Percentiles rank a stretch among this genome's conserved stretches.
These are phyloP conservation scores for Karstenula rhodostoma DNA, from an alignment of 2,329 filamentous ascomycete genomes.

Conservation along the genomic window DNA sequence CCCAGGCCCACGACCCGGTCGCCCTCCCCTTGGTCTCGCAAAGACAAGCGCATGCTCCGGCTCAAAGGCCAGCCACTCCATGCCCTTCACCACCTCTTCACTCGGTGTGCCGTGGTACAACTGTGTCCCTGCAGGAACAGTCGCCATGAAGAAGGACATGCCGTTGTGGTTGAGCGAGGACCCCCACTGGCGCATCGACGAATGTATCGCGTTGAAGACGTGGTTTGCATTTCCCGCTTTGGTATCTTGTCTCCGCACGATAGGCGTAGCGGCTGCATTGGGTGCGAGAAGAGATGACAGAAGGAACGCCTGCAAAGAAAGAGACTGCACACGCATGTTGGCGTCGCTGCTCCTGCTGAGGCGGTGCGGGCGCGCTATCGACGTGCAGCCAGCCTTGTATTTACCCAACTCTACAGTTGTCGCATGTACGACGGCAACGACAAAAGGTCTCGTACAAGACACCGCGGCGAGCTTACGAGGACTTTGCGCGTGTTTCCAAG, in stretches of 20 bases:
- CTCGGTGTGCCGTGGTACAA: constrained; percentile 71
- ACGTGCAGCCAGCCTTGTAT: neutral
- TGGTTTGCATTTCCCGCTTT: constrained; percentile 62
- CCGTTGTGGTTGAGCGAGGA: constrained; percentile 78
- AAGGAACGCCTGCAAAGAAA: constrained; percentile 8
- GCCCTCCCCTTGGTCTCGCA: constrained; percentile 50
- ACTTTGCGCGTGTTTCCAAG: neutral
- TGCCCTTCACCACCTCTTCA: constrained; percentile 58
- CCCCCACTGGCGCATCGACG: constrained; percentile 77
- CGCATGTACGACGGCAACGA: neutral
- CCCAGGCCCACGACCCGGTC: constrained; percentile 8
- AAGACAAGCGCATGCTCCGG: constrained; percentile 76
- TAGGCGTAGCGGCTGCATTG: constrained; percentile 1
- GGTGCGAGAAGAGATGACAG: constrained; percentile 11
- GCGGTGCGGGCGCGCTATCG: neutral
- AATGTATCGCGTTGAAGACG: constrained; percentile 77
- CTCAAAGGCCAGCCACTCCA: constrained; percentile 80
- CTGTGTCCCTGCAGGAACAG: constrained; percentile 69
- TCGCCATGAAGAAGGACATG: constrained; percentile 73
- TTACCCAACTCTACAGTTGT: neutral
- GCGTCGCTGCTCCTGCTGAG: neutral
- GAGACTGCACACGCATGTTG: constrained; percentile 20
- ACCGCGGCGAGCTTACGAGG: neutral
- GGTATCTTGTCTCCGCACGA: neutral
- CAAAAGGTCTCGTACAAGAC: neutral